A percentile compares a stretch with the other conserved stretches of the same genome.
phyloP scores from a whole-genome alignment of 352 stramenopile genomes.

The Aphanomyces cochlioides region DNA sequence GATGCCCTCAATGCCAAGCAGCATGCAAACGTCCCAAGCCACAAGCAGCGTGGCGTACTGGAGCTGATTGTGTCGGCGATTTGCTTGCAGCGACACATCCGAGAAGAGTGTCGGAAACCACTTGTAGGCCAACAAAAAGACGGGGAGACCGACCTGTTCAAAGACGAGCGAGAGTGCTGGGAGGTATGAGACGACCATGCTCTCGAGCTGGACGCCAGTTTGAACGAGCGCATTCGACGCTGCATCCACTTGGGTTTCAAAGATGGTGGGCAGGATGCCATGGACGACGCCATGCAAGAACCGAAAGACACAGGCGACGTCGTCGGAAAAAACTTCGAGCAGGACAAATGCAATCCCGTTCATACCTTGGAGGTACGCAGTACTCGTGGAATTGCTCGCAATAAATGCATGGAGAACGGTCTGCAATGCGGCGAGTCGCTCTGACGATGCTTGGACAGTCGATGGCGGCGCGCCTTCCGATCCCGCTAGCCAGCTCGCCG shows the following conservation, averaged over 20 bases:
- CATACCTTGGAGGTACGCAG: conserved; percentile 84
- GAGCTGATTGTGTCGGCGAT: conserved; percentile 54
- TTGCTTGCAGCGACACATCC: conserved; percentile 70
- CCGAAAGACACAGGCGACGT: conserved; percentile 50
- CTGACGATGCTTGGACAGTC: conserved; percentile 33
- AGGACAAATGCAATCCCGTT: conserved; percentile 78
- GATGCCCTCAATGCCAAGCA: conserved; percentile 77
- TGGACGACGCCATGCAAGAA: conserved; percentile 63
- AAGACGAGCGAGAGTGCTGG: conserved; percentile 55
- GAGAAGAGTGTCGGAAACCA: conserved; percentile 87
- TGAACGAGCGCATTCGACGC: conserved; percentile 68
- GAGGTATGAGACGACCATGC: conserved; percentile 66
- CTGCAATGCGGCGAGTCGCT: conserved; percentile 43
- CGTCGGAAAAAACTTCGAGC: conserved; percentile 54
- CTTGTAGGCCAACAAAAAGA: conserved; percentile 83
- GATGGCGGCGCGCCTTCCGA: conserved; percentile 55
- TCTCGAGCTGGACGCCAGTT: conserved; percentile 64
- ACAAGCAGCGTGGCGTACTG: conserved; percentile 69
- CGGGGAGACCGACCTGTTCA: conserved; percentile 54
- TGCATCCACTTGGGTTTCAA: conserved; percentile 59
- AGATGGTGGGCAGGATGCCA: conserved; percentile 70
- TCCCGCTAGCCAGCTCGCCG: conserved; percentile 63
- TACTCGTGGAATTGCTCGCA: conserved; percentile 40
- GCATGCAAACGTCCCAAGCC: conserved; percentile 76
- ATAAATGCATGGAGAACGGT: conserved; percentile 68